These are phyloP conservation scores for Paecilomyces niveus DNA, from an alignment of 2,329 filamentous ascomycete species.

Conservation along the genomic window DNA sequence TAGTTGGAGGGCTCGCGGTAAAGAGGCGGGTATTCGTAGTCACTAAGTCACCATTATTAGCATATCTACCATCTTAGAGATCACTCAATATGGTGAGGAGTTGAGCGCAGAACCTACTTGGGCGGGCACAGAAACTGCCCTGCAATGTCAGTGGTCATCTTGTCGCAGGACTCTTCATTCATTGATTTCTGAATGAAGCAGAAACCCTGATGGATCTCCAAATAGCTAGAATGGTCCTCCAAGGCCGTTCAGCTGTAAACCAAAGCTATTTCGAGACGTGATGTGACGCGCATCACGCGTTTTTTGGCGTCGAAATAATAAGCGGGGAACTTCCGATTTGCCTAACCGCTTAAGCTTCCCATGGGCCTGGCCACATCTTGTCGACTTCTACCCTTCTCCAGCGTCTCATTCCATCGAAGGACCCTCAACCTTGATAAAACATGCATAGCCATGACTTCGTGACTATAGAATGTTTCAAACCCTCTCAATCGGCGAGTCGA, in stretches of 20 bases:
- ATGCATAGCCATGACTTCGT: background rate
- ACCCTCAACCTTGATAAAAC: background rate
- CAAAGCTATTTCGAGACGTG: background rate
- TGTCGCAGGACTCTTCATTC: background rate
- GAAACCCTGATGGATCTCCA: background rate
- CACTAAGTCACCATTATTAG: constrained; percentile 11
- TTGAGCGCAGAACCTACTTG: constrained; percentile 14
- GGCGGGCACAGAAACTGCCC: constrained; percentile 22
- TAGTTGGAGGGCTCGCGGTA: constrained; percentile 58
- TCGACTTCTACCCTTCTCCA: background rate
- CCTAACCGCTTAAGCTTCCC: background rate
- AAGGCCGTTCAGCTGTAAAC: background rate
- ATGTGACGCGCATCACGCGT: constrained; percentile 6
- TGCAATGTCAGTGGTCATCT: constrained; percentile 11
- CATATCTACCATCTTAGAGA: background rate
- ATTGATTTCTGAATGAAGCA: background rate
- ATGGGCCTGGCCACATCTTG: background rate
- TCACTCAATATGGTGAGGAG: background rate
- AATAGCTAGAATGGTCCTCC: background rate
- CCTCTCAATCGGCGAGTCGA: no score
- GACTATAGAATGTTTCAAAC: background rate
- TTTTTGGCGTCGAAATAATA: constrained; percentile 3
- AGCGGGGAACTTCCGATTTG: background rate
- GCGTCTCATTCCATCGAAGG: background rate
- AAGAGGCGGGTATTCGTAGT: constrained; percentile 34